A percentile compares a stretch with the other conserved stretches of the same genome.
phyloP scores from a whole-genome alignment of 2,329 filamentous ascomycete genomes.

The Verticillium tricorpus region DNA sequence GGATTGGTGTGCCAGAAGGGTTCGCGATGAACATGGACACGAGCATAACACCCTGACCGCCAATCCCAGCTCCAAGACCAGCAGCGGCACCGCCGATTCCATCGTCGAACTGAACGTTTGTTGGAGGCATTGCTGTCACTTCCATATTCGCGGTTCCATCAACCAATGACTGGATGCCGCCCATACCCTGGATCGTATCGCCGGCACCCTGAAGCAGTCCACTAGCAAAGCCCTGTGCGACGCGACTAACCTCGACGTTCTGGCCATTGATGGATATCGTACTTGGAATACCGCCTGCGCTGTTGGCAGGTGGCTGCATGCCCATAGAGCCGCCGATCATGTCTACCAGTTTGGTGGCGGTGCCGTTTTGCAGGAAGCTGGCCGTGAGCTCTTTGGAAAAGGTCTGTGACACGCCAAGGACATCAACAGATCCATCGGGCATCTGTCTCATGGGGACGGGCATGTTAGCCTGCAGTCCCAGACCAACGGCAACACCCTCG shows the following conservation, averaged over 20 bases:
- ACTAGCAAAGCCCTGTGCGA: constrained; percentile 28
- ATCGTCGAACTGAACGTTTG: constrained; percentile 26
- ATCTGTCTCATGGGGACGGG: constrained; percentile 12
- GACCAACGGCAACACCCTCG: constrained; percentile 18
- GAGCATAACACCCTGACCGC: constrained; percentile 25
- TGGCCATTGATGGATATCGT: constrained; percentile 12
- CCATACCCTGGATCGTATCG: constrained; percentile 25
- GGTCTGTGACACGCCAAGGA: constrained; percentile 17
- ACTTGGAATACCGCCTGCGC: constrained; percentile 9
- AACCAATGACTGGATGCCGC: constrained; percentile 25
- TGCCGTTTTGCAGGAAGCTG: constrained; percentile 27
- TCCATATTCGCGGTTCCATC: constrained; percentile 20
- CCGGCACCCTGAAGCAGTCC: constrained; percentile 29
- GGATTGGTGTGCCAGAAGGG: constrained; percentile 2
- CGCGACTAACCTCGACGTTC: constrained; percentile 18
- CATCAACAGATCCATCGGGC: constrained; percentile 14
- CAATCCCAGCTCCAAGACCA: constrained; percentile 29
- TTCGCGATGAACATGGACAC: constrained; percentile 22
- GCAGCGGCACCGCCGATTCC: constrained; percentile 26
- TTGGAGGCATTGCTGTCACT: constrained; percentile 12
- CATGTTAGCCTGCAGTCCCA: constrained; percentile 21
- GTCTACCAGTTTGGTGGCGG: constrained; percentile 17
- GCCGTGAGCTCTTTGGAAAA: constrained; percentile 23
- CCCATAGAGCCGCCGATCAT: constrained; percentile 4
- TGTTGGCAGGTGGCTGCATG: background rate